Base-by-base conservation (phyloP, 495 filamentous ascomycete species). In the Penicillium paradoxum region DNA sequence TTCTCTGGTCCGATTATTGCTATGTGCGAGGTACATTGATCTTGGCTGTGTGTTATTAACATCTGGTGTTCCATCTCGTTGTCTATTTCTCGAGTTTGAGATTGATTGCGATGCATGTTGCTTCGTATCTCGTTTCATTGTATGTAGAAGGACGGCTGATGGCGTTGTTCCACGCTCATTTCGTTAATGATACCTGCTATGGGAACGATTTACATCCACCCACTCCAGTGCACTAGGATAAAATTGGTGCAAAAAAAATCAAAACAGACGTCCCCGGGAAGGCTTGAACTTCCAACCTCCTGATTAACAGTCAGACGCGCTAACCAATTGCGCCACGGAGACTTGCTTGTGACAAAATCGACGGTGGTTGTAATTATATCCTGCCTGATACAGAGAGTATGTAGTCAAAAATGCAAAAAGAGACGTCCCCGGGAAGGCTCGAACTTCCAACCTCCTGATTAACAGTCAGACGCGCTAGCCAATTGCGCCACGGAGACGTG, bases 401-500 rank as follows among this genome's bases (percentile, higher is more conserved):
- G 24, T 27, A 7, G 21, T 37, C 32, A 22, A 49, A 33, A 9
- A 32, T 14, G 0, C 14, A 56, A 67, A 65, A 62, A 58, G 11
- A 43, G 55, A 25, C 64, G 64, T 65, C 59, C 64, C 66, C 71
- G 72, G 71, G 64, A 70, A 67, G 71, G 71, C 71, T 73, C 63
- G 71, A 73, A 73, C 70, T 71, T 67, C 71, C 71, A 73, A 74
- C 71, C 71, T 74, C 70, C 63, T 62, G 71, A 74, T 74, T 74
- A 74, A 74, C 72, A 74, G 72, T 74, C 72, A 62, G 63, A 74
- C 72, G 72, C 72, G 72, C 72, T 74, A 74, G 61, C 72, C 72
- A 60, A 74, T 75, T 74, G 72, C 72, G 72, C 72, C 72, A 74
- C 71, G 70, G 66, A 66, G 63, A 68, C 63, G 25, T 48, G 44